Percentiles rank a stretch among this genome's conserved stretches.
Conservation (phyloP, 2,329 filamentous ascomycete genomes). For the Colletotrichum tabaci region DNA sequence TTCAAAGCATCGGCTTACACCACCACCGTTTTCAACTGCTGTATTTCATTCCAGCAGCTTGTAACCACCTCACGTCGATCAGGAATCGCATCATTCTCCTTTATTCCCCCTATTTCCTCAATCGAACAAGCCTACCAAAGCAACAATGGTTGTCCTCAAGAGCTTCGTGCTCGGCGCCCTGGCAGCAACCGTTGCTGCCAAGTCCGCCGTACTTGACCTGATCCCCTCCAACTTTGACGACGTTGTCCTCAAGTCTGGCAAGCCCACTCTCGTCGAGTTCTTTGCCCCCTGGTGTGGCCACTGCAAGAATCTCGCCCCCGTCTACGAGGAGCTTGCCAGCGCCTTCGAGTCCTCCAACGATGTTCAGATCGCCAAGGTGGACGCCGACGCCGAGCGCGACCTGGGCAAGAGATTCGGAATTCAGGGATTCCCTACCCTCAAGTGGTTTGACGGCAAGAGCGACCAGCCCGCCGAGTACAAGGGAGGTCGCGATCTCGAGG, state of each 20-base stretch:
- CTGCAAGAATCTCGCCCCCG: conserved; percentile 96
- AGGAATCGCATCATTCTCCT: conserved; percentile 5
- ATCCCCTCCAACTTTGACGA: conserved; percentile 92
- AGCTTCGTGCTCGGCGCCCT: conserved; percentile 72
- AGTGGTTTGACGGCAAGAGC: conserved; percentile 98
- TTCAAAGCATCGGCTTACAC: conserved; percentile 51
- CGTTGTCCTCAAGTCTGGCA: conserved; percentile 90
- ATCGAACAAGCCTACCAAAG: conserved; percentile 30
- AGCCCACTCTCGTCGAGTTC: conserved; percentile 97
- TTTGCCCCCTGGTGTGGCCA: conserved; percentile 99
- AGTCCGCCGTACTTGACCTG: conserved; percentile 91
- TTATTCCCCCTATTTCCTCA: not conserved
- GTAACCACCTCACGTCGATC: conserved; percentile 28
- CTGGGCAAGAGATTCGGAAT: conserved; percentile 90
- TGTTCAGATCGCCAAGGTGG: conserved; percentile 94
- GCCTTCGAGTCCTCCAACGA: conserved; percentile 79
- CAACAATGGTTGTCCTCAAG: conserved; percentile 71
- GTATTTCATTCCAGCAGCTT: conserved; percentile 24
- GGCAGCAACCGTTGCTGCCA: conserved; percentile 72
- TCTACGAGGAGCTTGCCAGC: conserved; percentile 91
- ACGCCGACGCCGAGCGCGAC: conserved; percentile 89
- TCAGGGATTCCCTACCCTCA: conserved; percentile 96
- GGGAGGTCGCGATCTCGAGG: conserved; percentile 89
- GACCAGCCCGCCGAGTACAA: conserved; percentile 88
- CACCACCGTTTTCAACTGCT: conserved; percentile 15